phyloP scores from a whole-genome alignment of 192 early-diverging fungal species.

The Oehlia diaphana region DNA sequence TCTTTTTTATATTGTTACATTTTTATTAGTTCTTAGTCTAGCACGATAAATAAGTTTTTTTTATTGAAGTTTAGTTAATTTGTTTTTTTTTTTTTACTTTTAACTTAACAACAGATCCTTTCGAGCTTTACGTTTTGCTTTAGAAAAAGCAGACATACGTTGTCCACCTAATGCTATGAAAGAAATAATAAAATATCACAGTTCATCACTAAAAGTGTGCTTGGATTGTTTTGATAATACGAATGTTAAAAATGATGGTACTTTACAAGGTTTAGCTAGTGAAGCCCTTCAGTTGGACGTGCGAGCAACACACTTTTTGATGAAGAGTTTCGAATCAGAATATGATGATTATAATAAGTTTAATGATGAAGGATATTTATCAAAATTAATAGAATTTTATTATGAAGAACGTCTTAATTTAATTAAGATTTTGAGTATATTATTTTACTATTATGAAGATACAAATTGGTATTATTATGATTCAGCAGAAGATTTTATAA shows the following conservation, averaged over 20 bases:
- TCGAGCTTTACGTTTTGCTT: background rate
- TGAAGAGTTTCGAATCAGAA: conserved; percentile 17
- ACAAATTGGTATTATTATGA: conserved; percentile 1
- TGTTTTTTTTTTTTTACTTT: background rate
- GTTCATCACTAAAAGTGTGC: background rate
- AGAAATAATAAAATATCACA: conserved; percentile 8
- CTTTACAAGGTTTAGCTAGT: background rate
- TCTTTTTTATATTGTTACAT: background rate
- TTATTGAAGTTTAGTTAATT: no score
- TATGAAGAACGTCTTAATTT: conserved; percentile 9
- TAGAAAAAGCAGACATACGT: background rate
- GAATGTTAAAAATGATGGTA: background rate
- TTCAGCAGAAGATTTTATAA: background rate
- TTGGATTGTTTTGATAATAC: conserved; percentile 14
- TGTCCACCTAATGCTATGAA: conserved; percentile 21
- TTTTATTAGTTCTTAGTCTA: background rate
- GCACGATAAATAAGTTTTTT: no score
- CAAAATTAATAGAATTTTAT: conserved; percentile 3
- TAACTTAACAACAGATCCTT: background rate
- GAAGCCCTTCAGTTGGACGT: background rate
- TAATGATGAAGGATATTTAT: background rate
- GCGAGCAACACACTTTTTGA: background rate
- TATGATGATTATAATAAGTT: background rate
- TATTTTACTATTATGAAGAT: background rate
- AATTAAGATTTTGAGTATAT: conserved; percentile 12